Evolutionary conservation across 805 yeast species (phyloP), one percentile per base, ranked within the genome.

Genomic region (Myxozyma neglecta): DNA sequence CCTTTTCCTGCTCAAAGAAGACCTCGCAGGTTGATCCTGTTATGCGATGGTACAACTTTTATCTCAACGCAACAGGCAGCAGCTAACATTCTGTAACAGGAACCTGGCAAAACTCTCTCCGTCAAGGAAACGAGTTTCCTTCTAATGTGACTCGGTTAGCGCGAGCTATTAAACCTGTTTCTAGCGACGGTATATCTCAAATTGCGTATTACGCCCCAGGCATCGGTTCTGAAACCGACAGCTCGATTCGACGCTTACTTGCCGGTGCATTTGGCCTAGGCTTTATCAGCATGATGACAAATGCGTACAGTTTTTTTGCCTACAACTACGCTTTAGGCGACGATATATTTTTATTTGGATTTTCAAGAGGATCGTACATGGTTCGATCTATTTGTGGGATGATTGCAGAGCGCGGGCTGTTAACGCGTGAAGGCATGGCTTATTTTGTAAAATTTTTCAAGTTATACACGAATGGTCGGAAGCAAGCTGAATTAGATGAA

Each of bases 341-440:
- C 24, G 61, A 60, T 37, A 29, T 64, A 9, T 64, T 55, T 46
- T 52, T 64, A 37, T 64, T 64, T 37, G 68, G 68, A 1, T 64
- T 59, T 42, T 60, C 65, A 13, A 43, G 68, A 11, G 66, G 66
- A 10, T 55, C 66, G 13, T 59, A 48, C 46, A 42, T 56, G 51
- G 66, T 51, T 11, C 53, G 66, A 8, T 44, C 58, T 7, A 43
- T 60, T 14, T 46, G 66, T 16, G 55, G 57, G 16, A 54, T 63
- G 48, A 53, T 63, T 39, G 37, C 52, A 1, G 63, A 60, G 18
- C 53, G 47, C 24, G 66, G 66, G 1, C 20, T 63, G 11, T 47
- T 63, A 16, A 51, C 44, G 42, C 40, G 54, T 16, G 44, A 59
- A 8, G 64, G 61, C 24, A 60, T 63, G 66, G 20, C 64, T 6